Evolutionary conservation across 2,329 filamentous ascomycete genomes (phyloP), one percentile per base, ranked within the genome.

Genomic region (Amesomyces nigricolor): DNA sequence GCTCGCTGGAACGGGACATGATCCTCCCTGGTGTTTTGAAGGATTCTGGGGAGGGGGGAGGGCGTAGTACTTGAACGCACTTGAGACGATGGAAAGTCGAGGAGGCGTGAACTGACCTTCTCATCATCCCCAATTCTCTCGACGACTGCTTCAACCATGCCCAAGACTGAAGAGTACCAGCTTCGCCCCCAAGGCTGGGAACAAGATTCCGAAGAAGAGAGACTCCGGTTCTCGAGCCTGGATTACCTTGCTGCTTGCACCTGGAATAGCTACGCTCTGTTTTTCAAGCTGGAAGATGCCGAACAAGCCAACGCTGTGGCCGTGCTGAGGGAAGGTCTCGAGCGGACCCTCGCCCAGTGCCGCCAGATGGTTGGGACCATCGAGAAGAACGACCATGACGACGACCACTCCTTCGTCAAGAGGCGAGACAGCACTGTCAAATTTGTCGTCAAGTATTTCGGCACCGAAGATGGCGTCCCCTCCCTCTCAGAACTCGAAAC

Each of bases 251-350:
- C 67, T 0, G 64, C 58, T 0, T 64, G 61, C 37, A 65, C 60
- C 11, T 75, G 72, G 58, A 73, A 68, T 49, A 71, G 71, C 56
- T 75, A 71, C 19, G 69, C 68, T 0, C 53, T 75, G 0, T 74
- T 73, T 57, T 75, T 75, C 60, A 65, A 64, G 5, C 49, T 74
- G 0, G 58, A 65, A 0, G 69, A 75, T 26, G 40, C 46, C 9
- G 58, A 49, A n/a, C 47, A 48, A 45, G 3, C 48, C 38, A 35
- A 32, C 9, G 64, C 60, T 0, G 62, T 62, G 6, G 60, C 60
- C 0, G 55, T 67, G 0, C 61, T 75, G 4, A 71, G 68, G 26
- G 54, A 61, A 11, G 72, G 71, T 8, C 65, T 75, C 4, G 68
- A 73, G 56, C 57, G 59, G 5, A 73, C 69, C 1, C 62, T 76